Evolutionary conservation across 2,329 filamentous ascomycete species (phyloP).

Genomic region (Monilinia fructicola): DNA sequence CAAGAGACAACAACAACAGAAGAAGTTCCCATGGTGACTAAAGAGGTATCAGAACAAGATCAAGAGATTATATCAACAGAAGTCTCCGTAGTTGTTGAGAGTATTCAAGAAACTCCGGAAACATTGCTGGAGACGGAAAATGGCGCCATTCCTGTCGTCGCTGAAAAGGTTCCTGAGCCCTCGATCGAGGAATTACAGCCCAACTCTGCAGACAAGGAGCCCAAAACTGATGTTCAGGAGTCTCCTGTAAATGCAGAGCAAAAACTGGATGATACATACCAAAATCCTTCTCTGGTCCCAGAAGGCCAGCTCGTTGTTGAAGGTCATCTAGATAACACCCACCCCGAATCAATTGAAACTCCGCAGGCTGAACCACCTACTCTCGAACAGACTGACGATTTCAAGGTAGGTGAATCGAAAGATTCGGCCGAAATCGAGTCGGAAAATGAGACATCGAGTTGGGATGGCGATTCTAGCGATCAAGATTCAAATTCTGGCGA

Average conservation of each 20-base stretch:
- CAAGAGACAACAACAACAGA: neutral
- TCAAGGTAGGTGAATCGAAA: neutral
- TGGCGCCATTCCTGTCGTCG: neutral
- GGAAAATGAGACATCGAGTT: neutral
- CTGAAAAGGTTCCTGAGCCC: neutral
- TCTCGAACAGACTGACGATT: neutral
- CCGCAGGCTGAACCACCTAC: neutral
- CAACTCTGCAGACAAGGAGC: neutral
- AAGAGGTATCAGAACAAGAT: neutral
- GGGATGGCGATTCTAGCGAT: slow-evolving; percentile 11
- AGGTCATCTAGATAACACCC: neutral
- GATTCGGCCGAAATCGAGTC: neutral
- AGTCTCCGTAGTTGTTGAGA: neutral
- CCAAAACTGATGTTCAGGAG: neutral
- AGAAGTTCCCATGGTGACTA: neutral
- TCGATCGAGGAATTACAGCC: neutral
- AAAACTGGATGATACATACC: neutral
- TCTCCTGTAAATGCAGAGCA: neutral
- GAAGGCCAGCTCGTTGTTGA: neutral
- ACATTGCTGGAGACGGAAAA: neutral
- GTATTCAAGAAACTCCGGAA: neutral
- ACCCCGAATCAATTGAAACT: neutral
- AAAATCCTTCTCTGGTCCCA: neutral
- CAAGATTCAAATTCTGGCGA: neutral
- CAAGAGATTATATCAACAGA: neutral